Conservation (phyloP, 176 grass and related monocot genomes). For the Zoysia japonica region DNA sequence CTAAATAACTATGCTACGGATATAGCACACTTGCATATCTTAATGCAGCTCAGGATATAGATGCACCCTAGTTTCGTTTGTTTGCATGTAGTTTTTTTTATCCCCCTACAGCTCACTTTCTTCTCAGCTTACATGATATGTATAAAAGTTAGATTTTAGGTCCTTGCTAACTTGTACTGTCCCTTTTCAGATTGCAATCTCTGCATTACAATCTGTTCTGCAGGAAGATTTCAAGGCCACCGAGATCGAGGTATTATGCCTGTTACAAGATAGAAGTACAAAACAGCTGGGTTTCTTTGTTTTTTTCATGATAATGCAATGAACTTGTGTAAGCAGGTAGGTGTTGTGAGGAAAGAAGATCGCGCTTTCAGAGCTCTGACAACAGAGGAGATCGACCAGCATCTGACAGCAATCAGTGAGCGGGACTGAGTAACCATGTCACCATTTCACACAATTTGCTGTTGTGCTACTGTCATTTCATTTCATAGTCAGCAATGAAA, state of each 20-base stretch:
- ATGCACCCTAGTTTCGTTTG: background rate
- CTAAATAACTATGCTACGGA: background rate
- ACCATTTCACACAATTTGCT: background rate
- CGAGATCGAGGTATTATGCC: slow-evolving; percentile 70
- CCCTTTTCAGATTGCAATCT: slow-evolving; percentile 71
- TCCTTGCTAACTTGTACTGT: slow-evolving; percentile 26
- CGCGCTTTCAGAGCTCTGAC: slow-evolving; percentile 63
- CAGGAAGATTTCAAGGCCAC: slow-evolving; percentile 98
- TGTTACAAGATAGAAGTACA: slow-evolving; percentile 2
- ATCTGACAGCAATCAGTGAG: slow-evolving; percentile 94
- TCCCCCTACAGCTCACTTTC: background rate
- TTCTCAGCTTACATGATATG: background rate
- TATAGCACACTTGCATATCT: no score
- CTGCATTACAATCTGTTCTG: slow-evolving; percentile 88
- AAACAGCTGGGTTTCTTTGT: background rate
- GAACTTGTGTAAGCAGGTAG: slow-evolving; percentile 53
- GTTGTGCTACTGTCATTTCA: slow-evolving; percentile 41
- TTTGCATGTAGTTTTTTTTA: background rate
- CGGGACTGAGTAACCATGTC: slow-evolving; percentile 51
- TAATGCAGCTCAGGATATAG: no score
- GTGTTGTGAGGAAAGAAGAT: slow-evolving; percentile 79
- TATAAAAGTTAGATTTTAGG: background rate
- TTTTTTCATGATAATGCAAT: background rate
- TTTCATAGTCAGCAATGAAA: slow-evolving; percentile 41
- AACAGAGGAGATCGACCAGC: slow-evolving; percentile 90